Base-by-base conservation (phyloP, 2,329 filamentous ascomycete genomes). In the Pleoardoris graminearum region DNA sequence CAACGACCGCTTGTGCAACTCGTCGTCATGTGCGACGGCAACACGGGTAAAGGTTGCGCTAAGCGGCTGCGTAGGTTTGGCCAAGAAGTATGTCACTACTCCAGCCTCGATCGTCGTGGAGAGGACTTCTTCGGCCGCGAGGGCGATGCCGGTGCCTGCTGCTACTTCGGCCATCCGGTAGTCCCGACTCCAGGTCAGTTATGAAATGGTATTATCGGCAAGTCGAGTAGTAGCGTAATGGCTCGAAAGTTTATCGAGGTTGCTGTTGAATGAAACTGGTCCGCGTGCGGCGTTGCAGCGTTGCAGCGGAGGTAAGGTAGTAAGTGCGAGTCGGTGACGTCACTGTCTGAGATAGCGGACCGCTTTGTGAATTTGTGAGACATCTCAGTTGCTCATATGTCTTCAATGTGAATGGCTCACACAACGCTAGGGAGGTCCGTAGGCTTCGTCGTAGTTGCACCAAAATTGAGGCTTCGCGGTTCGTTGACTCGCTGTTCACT, bases 21-120 rank as follows among this genome's bases (percentile, higher is more conserved):
- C 70, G 38, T 73, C 65, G 16, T 62, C 69, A 11, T 71, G 65
- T 2, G 60, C 59, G 37, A 70, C 71, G 29, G 75, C 76, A 44
- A 78, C 72, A 38, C 75, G 69, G 2, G 60, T 69, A 48, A 76
- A 77, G 8, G 69, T 74, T 7, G 71, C 75, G 43, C 76, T 76
- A 37, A 77, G 61, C 39, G 75, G 75, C 54, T 76, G 64, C 2
- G 76, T 77, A 12, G 73, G 72, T 49, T 77, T 74, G 1, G 73
- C 67, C 3, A 77, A 65, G 35, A 75, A 68, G 59, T 75, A 75
- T n/a, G 73, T 75, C 14, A 70, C 75, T 22, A 66, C 67, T 21
- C 72, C 74, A 19, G 66, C 71, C 51, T 78, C 67, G 2, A 66
- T 57, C 8, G 68, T 70, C 1, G 73, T 76, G 8, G 73, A 73